Evolutionary conservation across 768 basidiomycete species (phyloP), one percentile per base, ranked within the genome.

Genomic region (Coprinellus micaceus): DNA sequence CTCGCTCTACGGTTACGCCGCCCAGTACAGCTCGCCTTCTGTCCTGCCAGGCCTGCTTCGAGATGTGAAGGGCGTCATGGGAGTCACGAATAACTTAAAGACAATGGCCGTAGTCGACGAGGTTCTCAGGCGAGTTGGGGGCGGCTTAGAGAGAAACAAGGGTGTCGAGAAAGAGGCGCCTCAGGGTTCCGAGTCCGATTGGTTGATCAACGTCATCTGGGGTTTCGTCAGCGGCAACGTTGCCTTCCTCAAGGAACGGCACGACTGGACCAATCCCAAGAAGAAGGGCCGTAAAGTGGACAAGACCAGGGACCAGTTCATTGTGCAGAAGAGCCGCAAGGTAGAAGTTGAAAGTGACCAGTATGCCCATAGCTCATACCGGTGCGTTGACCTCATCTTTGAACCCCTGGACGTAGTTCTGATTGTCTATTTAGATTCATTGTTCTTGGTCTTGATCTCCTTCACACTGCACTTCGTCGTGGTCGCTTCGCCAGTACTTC

Each of bases 381-480:
- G 92, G 90, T 90, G 65, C 17, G 80, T 44, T 3, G 33, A 33
- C 13, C 13, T 6, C 33, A 33, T 33, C 67, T 58, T 52, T 33
- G 0, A 24, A 39, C 10, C 47, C 45, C 17, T 25, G 39, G 24
- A 17, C 22, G 29, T 24, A 39, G 9, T 57, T 58, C 53, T 59
- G 56, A 58, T 50, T 12, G 9, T 24, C 26, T 39, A 45, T 25
- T 21, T 59, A 93, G 89, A 24, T 98, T 98, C 63, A 84, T 97
- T 28, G 81, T 84, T 4, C 93, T 99, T 63, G 97, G 97, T 40
- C 77, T 98, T 40, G 94, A 98, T 52, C 76, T 99, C 3, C 88
- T 98, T 66, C 83, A 88, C 62, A 90, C 92, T 3, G 94, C 93
- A 0, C 83, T 91, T 65, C 84, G 91, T 47, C 84, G 94, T 6